These are phyloP conservation scores for Diaporthe sp. DNA, from an alignment of 2,329 filamentous ascomycete species.

Conservation along the genomic window DNA sequence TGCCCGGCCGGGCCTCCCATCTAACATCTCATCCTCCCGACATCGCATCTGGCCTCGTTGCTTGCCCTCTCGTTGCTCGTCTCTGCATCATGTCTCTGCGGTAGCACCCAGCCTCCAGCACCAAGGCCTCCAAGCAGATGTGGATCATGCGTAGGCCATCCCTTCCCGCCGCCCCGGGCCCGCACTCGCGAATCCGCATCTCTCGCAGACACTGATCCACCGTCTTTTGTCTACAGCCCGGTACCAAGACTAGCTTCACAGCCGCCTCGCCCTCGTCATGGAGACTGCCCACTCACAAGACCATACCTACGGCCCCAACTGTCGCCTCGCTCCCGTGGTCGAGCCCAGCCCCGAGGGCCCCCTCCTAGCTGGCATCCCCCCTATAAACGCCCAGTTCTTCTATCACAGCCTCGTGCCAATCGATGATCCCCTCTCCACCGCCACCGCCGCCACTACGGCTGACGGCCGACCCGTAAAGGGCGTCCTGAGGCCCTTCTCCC, in stretches of 20 bases:
- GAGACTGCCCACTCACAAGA: neutral
- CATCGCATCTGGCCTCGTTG: neutral
- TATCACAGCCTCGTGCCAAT: conserved; percentile 87
- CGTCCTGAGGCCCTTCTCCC: conserved; percentile 82
- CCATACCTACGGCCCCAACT: conserved; percentile 74
- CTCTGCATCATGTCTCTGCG: neutral
- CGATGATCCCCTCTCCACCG: conserved; percentile 86
- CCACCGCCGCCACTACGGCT: conserved; percentile 62
- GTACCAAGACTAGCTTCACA: neutral
- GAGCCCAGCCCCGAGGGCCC: conserved; percentile 52
- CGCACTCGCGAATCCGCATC: neutral
- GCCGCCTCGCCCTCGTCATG: conserved; percentile 19
- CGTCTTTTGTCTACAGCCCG: neutral
- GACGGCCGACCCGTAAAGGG: conserved; percentile 68
- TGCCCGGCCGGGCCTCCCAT: neutral
- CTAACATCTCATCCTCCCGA: neutral
- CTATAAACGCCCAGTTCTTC: conserved; percentile 82
- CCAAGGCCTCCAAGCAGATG: neutral
- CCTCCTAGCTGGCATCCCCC: conserved; percentile 65
- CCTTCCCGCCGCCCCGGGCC: neutral
- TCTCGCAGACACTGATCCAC: neutral
- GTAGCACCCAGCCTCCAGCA: neutral
- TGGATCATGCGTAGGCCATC: conserved; percentile 8
- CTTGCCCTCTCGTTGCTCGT: too few species aligned
- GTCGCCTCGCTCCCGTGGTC: conserved; percentile 66